Evolutionary conservation across 2,329 filamentous ascomycete species (phyloP).

Genomic region (Paraconiothyrium brasiliense): DNA sequence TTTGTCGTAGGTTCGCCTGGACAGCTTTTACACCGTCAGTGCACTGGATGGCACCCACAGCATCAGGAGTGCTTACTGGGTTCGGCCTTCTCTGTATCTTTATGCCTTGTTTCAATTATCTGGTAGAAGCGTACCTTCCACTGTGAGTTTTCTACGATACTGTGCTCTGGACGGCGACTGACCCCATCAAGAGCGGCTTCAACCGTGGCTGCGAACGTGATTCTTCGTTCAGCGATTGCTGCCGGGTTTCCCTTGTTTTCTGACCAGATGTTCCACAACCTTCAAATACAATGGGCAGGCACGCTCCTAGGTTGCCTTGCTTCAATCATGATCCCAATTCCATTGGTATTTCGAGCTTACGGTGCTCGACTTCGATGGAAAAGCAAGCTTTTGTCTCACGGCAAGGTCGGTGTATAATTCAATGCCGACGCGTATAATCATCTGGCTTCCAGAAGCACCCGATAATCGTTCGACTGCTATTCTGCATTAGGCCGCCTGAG

Average conservation of each 20-base stretch:
- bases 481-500: background rate
- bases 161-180: background rate
- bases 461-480: background rate
- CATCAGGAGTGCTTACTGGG: background rate
- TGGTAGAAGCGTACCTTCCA: background rate
- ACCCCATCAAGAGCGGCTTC: background rate
- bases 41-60: background rate
- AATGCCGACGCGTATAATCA: background rate
- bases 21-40: background rate
- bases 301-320: background rate
- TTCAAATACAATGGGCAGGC: background rate
- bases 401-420: background rate
- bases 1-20: background rate
- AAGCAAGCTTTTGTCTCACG: background rate
- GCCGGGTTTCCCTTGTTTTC: background rate
- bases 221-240: background rate
- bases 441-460: background rate
- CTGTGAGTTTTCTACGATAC: background rate
- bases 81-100: background rate
- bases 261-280: background rate
- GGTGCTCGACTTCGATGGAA: background rate
- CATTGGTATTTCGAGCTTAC: background rate
- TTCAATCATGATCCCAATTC: background rate
- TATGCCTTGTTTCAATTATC: background rate
- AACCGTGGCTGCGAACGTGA: constrained; percentile 1